Conservation (phyloP, 2,329 filamentous ascomycete species). For the Keithomyces neogunnii region DNA sequence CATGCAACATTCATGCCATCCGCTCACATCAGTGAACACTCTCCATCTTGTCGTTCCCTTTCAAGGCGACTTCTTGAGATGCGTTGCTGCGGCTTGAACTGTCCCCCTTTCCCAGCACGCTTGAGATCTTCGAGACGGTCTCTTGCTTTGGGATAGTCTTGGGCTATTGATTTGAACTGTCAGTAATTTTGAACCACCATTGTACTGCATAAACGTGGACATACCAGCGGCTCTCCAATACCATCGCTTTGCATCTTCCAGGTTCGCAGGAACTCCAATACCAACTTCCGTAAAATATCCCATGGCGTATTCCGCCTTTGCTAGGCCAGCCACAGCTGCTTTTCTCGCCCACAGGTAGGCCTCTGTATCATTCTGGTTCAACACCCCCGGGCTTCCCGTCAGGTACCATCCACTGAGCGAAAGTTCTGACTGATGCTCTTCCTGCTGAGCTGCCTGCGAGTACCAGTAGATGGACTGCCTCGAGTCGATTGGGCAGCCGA, state of each 20-base stretch:
- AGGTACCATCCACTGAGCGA: constrained; percentile 89
- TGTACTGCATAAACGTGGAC: constrained; percentile 20
- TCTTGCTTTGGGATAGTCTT: constrained; percentile 88
- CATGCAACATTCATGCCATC: neutral
- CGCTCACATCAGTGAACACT: constrained; percentile 74
- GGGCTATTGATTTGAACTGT: constrained; percentile 49
- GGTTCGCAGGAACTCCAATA: constrained; percentile 75
- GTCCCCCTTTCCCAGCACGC: constrained; percentile 59
- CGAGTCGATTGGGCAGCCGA: constrained; percentile 77
- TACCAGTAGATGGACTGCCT: constrained; percentile 90
- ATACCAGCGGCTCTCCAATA: constrained; percentile 95
- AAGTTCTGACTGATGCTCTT: constrained; percentile 87
- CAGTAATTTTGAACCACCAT: neutral
- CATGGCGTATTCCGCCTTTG: constrained; percentile 95
- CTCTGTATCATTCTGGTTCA: constrained; percentile 89
- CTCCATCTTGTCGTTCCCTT: constrained; percentile 80
- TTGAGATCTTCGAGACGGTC: constrained; percentile 91
- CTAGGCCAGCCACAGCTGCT: constrained; percentile 75
- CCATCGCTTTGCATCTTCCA: constrained; percentile 96
- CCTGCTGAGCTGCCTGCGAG: constrained; percentile 79
- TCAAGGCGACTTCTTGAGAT: constrained; percentile 75
- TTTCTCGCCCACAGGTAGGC: constrained; percentile 96
- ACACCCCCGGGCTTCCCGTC: constrained; percentile 77
- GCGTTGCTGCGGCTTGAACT: constrained; percentile 64
- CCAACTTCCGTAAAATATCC: constrained; percentile 95